Base-by-base conservation (phyloP, 768 basidiomycete species). In the Tylopilus sp. region DNA sequence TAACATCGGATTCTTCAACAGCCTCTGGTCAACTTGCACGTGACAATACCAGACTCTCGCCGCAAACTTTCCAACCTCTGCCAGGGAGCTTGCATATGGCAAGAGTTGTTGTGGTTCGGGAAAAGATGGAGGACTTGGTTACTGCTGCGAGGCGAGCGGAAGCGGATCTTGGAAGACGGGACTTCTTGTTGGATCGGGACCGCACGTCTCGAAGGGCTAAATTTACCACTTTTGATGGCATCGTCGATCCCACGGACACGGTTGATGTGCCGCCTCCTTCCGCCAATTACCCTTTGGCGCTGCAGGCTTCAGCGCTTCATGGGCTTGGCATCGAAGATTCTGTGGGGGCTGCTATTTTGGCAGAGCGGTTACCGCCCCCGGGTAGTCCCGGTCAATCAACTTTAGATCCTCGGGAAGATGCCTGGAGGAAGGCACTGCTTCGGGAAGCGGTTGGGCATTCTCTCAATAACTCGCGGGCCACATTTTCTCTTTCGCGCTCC, bases 181-280 rank as follows among this genome's bases (percentile, higher is more conserved):
- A 74, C 18, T 72, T 73, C 30, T 69, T 73, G 48, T 67, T 73
- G 46, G 81, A 81, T 52, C 72, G 76, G 51, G 75, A 70, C 53
- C 69, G 67, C 40, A 46, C 63, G 26, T 69, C 73, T n/a, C 73
- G 75, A 52, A 69, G 69, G 47, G 65, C 61, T 39, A 70, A 69
- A 53, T 64, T 68, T 51, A 60, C 66, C 47, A 57, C 63, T n/a
- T 66, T 77, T 55, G 77, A 81, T 62, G 73, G 82, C 59, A 75
- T 87, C 48, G 83, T 91, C 58, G 90, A 92, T 69, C 90, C 90
- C 11, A 92, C 90, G 22, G 91, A 91, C 60, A 79, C 79, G 22
- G 89, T 92, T 31, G 90, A 92, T 62, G 64, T 91, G 30, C 90
- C 90, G 0, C 82, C 77, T 6, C 85, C 82, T 7, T 81, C 85